These are phyloP conservation scores for Myxozyma neglecta DNA, from an alignment of 805 yeast genomes.

Conservation along the genomic window DNA sequence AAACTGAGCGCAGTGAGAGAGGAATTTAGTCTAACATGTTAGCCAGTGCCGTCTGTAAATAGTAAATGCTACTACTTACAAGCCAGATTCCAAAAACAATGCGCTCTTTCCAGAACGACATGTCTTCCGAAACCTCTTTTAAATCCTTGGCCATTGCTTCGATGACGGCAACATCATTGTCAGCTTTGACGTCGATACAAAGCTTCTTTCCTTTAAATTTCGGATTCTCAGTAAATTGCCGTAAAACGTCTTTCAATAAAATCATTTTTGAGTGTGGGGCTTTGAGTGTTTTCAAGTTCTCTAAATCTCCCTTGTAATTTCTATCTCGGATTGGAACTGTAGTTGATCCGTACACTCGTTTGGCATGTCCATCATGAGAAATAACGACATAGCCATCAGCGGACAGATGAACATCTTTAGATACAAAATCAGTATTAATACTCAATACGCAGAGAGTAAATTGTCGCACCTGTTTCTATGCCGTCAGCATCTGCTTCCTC, in stretches of 20 bases:
- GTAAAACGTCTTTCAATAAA: constrained; percentile 21
- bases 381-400: constrained; percentile 55
- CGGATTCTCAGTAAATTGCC: constrained; percentile 7
- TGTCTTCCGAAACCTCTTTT: constrained; percentile 42
- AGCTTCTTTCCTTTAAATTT: constrained; percentile 24
- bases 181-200: constrained; percentile 28
- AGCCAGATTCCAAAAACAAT: constrained; percentile 58
- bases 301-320: constrained; percentile 42
- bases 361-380: constrained; percentile 54
- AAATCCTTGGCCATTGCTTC: constrained; percentile 17
- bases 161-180: constrained; percentile 22
- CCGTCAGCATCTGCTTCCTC: constrained; percentile 47
- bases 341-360: constrained; percentile 48
- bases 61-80: constrained; percentile 37
- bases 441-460: background rate
- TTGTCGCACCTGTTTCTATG: constrained; percentile 47
- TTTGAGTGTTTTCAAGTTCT: constrained; percentile 41
- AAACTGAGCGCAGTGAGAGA: constrained; percentile 36
- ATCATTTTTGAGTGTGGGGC: constrained; percentile 34
- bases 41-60: background rate
- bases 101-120: constrained; percentile 47
- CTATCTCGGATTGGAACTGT: constrained; percentile 45
- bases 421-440: background rate
- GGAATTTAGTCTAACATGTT: constrained; percentile 11
- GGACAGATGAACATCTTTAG: constrained; percentile 50